These are phyloP conservation scores for Exserohilum rostratum DNA, from an alignment of 2,329 filamentous ascomycete genomes.

Conservation along the genomic window DNA sequence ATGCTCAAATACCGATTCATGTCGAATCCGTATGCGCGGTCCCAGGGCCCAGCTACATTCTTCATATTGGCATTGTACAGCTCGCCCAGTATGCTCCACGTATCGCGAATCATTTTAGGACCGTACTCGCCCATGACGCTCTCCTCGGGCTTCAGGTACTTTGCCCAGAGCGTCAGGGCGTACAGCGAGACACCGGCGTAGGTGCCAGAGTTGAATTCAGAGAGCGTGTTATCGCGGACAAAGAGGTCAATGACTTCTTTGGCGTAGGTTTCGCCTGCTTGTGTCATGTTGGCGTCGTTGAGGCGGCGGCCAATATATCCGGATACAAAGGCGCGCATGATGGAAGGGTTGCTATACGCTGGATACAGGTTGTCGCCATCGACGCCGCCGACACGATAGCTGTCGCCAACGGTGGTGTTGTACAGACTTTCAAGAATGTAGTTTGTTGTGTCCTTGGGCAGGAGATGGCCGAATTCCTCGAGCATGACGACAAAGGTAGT, in stretches of 20 bases:
- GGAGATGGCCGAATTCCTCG: slow-evolving; percentile 62
- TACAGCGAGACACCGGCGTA: slow-evolving; percentile 68
- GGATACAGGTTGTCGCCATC: slow-evolving; percentile 68
- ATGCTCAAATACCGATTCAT: slow-evolving; percentile 68
- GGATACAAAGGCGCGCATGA: slow-evolving; percentile 68
- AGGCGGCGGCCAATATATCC: slow-evolving; percentile 64
- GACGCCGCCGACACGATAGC: slow-evolving; percentile 65
- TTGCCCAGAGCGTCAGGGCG: slow-evolving; percentile 64
- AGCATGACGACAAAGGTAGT: slow-evolving; percentile 64
- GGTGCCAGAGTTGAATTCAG: slow-evolving; percentile 68
- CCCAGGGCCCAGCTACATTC: slow-evolving; percentile 70
- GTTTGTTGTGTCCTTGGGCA: slow-evolving; percentile 47
- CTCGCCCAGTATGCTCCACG: slow-evolving; percentile 59
- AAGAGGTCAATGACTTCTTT: slow-evolving; percentile 64
- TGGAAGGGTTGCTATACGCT: slow-evolving; percentile 64
- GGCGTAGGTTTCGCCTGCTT: slow-evolving; percentile 62
- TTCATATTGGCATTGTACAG: slow-evolving; percentile 65
- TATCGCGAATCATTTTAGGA: slow-evolving; percentile 58
- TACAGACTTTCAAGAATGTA: slow-evolving; percentile 61
- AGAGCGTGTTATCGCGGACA: slow-evolving; percentile 61
- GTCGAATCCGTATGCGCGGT: slow-evolving; percentile 67
- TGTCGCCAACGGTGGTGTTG: slow-evolving; percentile 64
- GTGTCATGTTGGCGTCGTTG: slow-evolving; percentile 65
- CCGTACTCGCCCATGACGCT: slow-evolving; percentile 62
- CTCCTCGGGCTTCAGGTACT: slow-evolving; percentile 59